Percentiles rank a stretch among this genome's conserved stretches.
phyloP scores from a whole-genome alignment of 2,329 filamentous ascomycete species.

The Knufia fluminis region DNA sequence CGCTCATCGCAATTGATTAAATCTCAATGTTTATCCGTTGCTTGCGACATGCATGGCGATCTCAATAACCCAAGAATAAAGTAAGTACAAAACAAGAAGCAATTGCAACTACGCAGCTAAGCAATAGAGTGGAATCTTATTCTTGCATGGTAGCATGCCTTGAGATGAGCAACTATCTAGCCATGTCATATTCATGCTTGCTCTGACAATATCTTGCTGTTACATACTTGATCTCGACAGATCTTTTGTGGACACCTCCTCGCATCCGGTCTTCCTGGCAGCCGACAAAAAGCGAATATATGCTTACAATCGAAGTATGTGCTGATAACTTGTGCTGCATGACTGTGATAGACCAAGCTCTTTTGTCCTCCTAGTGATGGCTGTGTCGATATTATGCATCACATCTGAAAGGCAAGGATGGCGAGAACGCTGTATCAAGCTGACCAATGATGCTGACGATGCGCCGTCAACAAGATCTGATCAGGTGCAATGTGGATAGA shows the following conservation, averaged over 20 bases:
- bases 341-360: neutral
- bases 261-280: neutral
- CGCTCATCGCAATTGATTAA: too few species aligned
- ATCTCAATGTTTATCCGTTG: too few species aligned
- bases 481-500: neutral
- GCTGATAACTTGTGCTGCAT: slow-evolving; percentile 1
- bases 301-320: neutral
- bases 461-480: neutral
- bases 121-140: too few species aligned
- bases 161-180: neutral
- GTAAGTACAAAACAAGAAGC: too few species aligned
- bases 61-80: too few species aligned
- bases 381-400: slow-evolving; percentile 3
- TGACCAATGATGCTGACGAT: slow-evolving; percentile 7
- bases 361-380: neutral
- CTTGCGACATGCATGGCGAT: too few species aligned
- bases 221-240: neutral
- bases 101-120: too few species aligned
- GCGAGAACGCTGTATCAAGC: slow-evolving; percentile 4
- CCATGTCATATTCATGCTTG: neutral
- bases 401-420: slow-evolving; percentile 4
- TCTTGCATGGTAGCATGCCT: neutral
- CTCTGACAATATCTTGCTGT: neutral
- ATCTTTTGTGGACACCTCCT: neutral
- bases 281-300: neutral